Percentiles rank a stretch among this genome's conserved stretches.
These are phyloP conservation scores for Thermomucor indicae-seudaticae DNA, from an alignment of 371 early-diverging fungal genomes.

Conservation along the genomic window DNA sequence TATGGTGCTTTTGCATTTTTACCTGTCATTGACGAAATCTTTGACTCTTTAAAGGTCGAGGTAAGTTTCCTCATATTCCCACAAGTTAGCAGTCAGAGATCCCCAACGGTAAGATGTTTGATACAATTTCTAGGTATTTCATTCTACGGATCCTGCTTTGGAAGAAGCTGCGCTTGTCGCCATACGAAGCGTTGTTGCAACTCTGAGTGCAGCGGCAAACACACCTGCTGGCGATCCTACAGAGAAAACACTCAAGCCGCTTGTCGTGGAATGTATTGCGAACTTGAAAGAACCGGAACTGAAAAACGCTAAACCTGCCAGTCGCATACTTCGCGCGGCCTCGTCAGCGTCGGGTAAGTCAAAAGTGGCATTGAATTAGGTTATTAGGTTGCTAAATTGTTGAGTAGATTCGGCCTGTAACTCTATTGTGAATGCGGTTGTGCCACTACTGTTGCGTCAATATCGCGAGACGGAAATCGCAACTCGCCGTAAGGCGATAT, in stretches of 20 bases:
- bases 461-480: slow-evolving; percentile 51
- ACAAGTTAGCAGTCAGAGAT: not conserved
- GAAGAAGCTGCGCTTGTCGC: slow-evolving; percentile 58
- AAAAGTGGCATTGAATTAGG: not conserved
- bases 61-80: slow-evolving; percentile 19
- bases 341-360: slow-evolving; percentile 63
- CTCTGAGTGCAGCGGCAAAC: slow-evolving; percentile 38
- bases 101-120: not conserved
- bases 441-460: slow-evolving; percentile 55
- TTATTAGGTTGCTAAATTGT: not conserved
- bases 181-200: slow-evolving; percentile 55
- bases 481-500: slow-evolving; percentile 55
- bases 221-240: slow-evolving; percentile 34
- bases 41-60: slow-evolving; percentile 68
- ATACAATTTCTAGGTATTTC: slow-evolving; percentile 57
- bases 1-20: slow-evolving; percentile 64
- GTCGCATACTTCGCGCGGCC: slow-evolving; percentile 61
- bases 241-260: slow-evolving; percentile 58
- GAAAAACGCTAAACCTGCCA: slow-evolving; percentile 67
- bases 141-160: slow-evolving; percentile 65
- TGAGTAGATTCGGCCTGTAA: slow-evolving; percentile 58
- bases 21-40: slow-evolving; percentile 62
- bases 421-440: slow-evolving; percentile 46
- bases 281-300: slow-evolving; percentile 69
- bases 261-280: slow-evolving; percentile 63